phyloP scores from a whole-genome alignment of 2,329 filamentous ascomycete genomes.

The Hymenoscyphus fraxineus region DNA sequence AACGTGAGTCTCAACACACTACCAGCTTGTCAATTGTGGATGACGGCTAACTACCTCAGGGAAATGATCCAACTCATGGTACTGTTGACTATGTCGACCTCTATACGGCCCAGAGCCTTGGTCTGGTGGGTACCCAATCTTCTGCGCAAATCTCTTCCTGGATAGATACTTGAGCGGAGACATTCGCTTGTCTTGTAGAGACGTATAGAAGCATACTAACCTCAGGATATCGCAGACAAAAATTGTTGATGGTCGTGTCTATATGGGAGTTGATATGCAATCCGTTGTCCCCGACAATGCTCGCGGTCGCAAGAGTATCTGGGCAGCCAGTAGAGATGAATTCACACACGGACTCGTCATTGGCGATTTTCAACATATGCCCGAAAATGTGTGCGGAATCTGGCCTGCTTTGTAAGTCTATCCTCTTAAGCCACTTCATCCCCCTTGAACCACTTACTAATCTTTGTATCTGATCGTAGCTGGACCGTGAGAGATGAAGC shows the following conservation, averaged over 20 bases:
- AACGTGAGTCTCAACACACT: slow-evolving; percentile 9
- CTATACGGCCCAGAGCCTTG: slow-evolving; percentile 47
- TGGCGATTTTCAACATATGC: slow-evolving; percentile 11
- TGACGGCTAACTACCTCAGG: slow-evolving; percentile 10
- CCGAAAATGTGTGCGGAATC: neutral
- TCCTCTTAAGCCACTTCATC: too few species aligned
- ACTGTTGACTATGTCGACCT: slow-evolving; percentile 36
- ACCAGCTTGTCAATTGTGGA: neutral
- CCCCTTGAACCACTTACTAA: too few species aligned
- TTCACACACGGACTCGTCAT: slow-evolving; percentile 9
- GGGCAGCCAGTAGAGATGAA: neutral
- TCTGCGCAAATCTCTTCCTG: neutral
- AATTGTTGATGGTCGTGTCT: neutral
- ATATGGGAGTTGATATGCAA: slow-evolving; percentile 9
- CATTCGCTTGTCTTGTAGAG: too few species aligned
- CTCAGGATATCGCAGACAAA: neutral
- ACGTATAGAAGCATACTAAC: too few species aligned
- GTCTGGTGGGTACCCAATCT: slow-evolving; percentile 40
- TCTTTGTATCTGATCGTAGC: neutral
- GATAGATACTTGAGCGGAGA: too few species aligned
- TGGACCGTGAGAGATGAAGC: neutral
- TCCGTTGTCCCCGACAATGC: neutral
- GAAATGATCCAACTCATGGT: slow-evolving; percentile 25
- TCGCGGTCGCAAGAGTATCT: slow-evolving; percentile 8
- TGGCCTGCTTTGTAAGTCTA: slow-evolving; percentile 42